Conservation (phyloP, 225 moss, liverwort and hornwort genomes). For the Antitrichia curtipendula region DNA sequence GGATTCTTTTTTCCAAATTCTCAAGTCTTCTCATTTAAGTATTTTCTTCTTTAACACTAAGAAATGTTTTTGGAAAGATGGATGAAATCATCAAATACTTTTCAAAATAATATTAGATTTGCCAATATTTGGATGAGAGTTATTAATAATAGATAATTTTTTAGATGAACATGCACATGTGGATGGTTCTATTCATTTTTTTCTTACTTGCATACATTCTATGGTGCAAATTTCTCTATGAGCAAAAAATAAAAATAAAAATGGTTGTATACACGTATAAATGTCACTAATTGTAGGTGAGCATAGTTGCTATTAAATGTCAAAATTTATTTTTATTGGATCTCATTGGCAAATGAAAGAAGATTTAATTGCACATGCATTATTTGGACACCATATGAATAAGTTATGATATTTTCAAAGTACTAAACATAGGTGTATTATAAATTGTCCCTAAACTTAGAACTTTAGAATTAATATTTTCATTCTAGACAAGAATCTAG, state of each 20-base stretch:
- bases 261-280: neutral
- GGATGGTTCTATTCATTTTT: neutral
- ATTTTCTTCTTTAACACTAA: accelerated
- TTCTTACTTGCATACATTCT: neutral
- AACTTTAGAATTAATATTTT: neutral
- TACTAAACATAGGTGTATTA: neutral
- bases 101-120: neutral
- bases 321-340: neutral
- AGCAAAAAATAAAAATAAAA: neutral
- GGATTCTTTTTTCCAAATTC: accelerated
- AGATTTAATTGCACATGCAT: neutral
- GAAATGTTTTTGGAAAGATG: neutral
- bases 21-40: neutral
- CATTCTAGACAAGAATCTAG: neutral
- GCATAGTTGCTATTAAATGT: neutral
- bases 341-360: neutral
- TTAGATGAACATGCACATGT: neutral
- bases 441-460: no score
- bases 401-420: neutral
- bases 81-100: neutral
- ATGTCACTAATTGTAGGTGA: neutral
- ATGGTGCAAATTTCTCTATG: accelerated
- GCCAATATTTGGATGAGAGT: neutral
- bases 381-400: neutral
- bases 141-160: neutral